These are phyloP conservation scores for Climacium dendroides DNA, from an alignment of 225 moss, liverwort and hornwort genomes.

Conservation along the genomic window DNA sequence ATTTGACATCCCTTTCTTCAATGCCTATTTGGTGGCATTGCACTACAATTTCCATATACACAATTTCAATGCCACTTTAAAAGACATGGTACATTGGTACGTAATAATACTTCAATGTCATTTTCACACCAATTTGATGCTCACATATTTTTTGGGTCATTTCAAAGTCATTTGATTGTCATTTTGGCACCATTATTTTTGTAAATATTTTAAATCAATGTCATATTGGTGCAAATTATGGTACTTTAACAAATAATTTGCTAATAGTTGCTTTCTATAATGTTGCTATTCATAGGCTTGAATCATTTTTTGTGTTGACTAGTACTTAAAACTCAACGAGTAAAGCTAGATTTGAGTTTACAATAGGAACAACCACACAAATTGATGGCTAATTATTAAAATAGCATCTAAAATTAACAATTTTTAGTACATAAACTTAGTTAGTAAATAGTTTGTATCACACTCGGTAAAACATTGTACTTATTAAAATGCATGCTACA, in stretches of 20 bases:
- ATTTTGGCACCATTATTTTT: neutral
- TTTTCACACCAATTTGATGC: no score
- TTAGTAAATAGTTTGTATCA: no score
- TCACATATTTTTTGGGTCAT: no score
- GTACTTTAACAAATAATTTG: neutral
- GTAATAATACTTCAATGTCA: no score
- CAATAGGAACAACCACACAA: neutral
- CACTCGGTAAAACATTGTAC: no score
- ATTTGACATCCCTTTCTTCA: no score
- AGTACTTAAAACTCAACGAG: neutral
- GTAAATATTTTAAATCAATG: neutral
- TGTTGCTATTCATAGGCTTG: accelerated
- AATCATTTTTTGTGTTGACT: neutral
- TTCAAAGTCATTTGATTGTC: neutral
- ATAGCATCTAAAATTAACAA: neutral
- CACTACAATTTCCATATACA: no score
- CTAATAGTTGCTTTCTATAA: neutral
- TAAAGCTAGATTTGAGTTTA: neutral
- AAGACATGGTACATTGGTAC: no score
- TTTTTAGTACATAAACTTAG: neutral
- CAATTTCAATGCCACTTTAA: no score
- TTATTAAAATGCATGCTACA: no score
- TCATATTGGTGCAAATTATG: neutral
- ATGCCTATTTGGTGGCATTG: no score
- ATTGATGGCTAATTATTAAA: neutral